These are phyloP conservation scores for Dalbergia cultrata DNA, from an alignment of 306 rosid genomes.

Conservation along the genomic window DNA sequence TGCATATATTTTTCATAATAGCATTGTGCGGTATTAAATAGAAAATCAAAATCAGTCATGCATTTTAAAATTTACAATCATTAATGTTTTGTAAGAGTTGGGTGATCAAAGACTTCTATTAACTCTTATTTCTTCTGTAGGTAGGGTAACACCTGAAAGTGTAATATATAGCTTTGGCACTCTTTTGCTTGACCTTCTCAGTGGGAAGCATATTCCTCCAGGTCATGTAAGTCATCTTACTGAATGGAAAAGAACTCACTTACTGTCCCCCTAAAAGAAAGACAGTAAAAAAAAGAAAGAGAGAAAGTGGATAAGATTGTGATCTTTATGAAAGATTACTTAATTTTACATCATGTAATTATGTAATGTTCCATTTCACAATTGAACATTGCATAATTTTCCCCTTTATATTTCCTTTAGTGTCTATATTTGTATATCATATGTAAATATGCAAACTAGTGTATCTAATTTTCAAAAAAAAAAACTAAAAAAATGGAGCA, in stretches of 20 bases:
- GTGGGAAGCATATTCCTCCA: conserved; percentile 11
- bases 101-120: neutral
- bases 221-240: conserved; percentile 1
- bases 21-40: neutral
- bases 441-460: neutral
- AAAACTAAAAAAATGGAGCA: neutral
- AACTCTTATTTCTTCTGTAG: neutral
- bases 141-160: conserved; percentile 7
- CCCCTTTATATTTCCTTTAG: conserved; percentile 7
- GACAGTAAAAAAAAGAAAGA: neutral
- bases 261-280: neutral
- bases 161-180: conserved; percentile 10
- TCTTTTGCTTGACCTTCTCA: conserved; percentile 1
- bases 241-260: neutral
- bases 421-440: neutral
- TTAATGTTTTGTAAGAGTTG: neutral
- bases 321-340: neutral
- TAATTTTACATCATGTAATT: neutral
- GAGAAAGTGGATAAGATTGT: neutral
- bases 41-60: neutral
- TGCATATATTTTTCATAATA: neutral
- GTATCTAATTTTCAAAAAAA: neutral
- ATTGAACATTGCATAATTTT: conserved; percentile 12
- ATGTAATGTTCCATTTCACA: neutral
- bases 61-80: neutral